These are phyloP conservation scores for Metroxylon sagu DNA, from an alignment of 176 grass and related monocot species.

Conservation along the genomic window DNA sequence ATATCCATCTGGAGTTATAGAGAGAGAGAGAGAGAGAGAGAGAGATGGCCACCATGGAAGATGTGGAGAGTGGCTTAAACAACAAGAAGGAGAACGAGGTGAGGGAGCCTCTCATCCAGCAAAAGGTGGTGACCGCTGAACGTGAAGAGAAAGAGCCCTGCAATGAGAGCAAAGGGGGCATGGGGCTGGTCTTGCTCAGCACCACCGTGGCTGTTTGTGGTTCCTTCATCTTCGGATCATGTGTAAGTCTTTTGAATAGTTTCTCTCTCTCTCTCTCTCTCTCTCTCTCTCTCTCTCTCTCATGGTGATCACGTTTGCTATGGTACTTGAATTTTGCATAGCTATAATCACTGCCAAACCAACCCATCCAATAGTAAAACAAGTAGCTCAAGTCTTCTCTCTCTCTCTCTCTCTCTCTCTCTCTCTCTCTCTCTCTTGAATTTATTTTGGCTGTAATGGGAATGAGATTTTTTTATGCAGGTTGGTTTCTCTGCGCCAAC, in stretches of 20 bases:
- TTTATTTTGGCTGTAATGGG: neutral
- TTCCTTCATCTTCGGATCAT: slow-evolving; percentile 77
- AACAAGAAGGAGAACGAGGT: slow-evolving; percentile 13
- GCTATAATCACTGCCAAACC: too few relatives aligned
- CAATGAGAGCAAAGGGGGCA: slow-evolving; percentile 7
- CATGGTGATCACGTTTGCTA: neutral
- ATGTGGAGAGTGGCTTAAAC: slow-evolving; percentile 13
- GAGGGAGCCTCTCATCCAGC: slow-evolving; percentile 14
- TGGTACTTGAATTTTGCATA: too few relatives aligned
- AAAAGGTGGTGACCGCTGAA: neutral
- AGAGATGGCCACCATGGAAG: slow-evolving; percentile 8
- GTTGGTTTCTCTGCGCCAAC: slow-evolving; percentile 69
- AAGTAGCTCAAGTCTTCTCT: too few relatives aligned
- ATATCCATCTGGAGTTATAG: too few relatives aligned
- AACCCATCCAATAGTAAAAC: too few relatives aligned
- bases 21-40: too few relatives aligned
- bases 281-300: neutral
- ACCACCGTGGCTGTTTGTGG: slow-evolving; percentile 66
- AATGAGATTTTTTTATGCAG: slow-evolving; percentile 12
- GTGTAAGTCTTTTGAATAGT: slow-evolving; percentile 26
- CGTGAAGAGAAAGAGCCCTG: neutral
- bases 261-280: neutral
- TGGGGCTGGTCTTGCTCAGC: slow-evolving; percentile 42
- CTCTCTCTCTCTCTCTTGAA: neutral
- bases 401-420: neutral